A percentile compares a stretch with the other conserved stretches of the same genome.
Evolutionary conservation across 2,329 filamentous ascomycete genomes (phyloP).

Genomic region (Fusarium camptoceras): DNA sequence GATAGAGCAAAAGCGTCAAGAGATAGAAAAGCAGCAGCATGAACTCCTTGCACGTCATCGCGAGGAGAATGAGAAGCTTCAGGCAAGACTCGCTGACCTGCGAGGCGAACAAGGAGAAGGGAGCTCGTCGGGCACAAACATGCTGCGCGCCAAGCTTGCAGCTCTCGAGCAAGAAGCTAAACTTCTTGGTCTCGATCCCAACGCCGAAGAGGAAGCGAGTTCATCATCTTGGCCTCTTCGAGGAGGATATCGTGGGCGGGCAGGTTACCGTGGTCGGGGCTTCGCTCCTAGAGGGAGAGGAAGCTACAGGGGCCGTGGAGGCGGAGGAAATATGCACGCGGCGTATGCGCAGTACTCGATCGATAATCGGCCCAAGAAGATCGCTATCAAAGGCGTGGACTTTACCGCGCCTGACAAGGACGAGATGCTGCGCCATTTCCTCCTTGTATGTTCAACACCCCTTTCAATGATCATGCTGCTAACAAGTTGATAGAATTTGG

Average conservation of each 20-base stretch:
- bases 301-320: constrained; percentile 56
- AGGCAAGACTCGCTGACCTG: constrained; percentile 61
- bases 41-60: constrained; percentile 72
- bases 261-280: constrained; percentile 38
- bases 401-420: constrained; percentile 72
- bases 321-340: constrained; percentile 60
- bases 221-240: constrained; percentile 40
- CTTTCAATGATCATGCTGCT: neutral
- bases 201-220: constrained; percentile 58
- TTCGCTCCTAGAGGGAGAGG: constrained; percentile 55
- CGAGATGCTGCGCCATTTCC: constrained; percentile 76
- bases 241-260: constrained; percentile 50
- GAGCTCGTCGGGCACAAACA: constrained; percentile 66
- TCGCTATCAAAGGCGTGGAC: constrained; percentile 73
- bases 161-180: constrained; percentile 79
- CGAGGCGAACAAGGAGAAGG: constrained; percentile 45
- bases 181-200: constrained; percentile 74
- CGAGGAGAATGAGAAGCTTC: constrained; percentile 74
- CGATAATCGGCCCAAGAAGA: constrained; percentile 79
- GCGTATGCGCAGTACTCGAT: constrained; percentile 74
- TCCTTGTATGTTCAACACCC: constrained; percentile 67
- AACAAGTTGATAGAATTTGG: constrained; percentile 62
- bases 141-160: constrained; percentile 77
- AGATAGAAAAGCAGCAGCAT: constrained; percentile 73
- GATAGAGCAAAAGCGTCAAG: constrained; percentile 70